Evolutionary conservation across 2,329 filamentous ascomycete species (phyloP), one percentile per base, ranked within the genome.

Genomic region (Hypoxylon sp.): DNA sequence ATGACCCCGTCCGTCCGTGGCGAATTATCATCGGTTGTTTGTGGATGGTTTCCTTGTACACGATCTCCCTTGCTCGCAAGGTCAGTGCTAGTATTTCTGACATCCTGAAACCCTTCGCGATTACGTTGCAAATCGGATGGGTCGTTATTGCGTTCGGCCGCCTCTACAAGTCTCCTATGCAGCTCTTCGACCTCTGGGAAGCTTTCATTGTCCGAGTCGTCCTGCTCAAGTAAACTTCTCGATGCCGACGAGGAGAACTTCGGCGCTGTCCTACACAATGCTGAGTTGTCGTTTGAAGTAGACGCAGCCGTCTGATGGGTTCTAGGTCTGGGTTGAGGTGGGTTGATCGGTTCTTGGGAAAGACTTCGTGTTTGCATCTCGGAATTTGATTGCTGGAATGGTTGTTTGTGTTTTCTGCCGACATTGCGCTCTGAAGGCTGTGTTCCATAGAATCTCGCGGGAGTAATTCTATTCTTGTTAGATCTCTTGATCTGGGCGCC

Each of bases 161-260:
- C 57, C 25, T 10, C 27, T 5, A 42, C 13, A 13, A 11, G 22
- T n/a, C 66, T 66, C 27, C 46, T 51, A 13, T 42, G 44, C 25
- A 69, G 14, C 37, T 69, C 63, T 30, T 66, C 63, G 4, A 66
- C 37, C 22, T 63, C 59, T 5, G 66, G 66, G 1, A 69, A 53
- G 14, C 62, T 66, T 6, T 69, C 66, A 17, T 35, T 37, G n/a
- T 69, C 66, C 11, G 66, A 69, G 20, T 62, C 22, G 7, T 56
- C 27, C 22, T 48, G 46, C 6, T 33, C 30, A 17, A 53, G 27
- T 20, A 25, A 35, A 48, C 17, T 25, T n/a, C n/a, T 30, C 14
- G 37, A 3, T 25, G 8, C 46, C 6, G 22, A 5, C 6, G 27
- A 27, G 40, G 22, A 27, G 5, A 31, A 17, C 3, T 11, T 27